These are phyloP conservation scores for Fusarium humuli DNA, from an alignment of 2,329 filamentous ascomycete species.

Conservation along the genomic window DNA sequence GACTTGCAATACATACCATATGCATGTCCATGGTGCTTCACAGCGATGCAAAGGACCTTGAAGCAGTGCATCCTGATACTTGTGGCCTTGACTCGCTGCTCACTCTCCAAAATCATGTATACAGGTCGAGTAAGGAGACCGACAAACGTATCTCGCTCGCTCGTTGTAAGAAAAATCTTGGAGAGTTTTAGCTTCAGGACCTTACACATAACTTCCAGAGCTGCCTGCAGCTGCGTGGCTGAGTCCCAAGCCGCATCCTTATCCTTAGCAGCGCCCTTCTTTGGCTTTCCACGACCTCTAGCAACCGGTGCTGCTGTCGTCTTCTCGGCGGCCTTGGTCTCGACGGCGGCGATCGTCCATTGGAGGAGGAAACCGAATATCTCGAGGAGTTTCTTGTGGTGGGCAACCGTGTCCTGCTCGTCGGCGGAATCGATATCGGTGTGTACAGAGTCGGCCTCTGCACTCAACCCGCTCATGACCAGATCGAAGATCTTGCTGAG, in stretches of 20 bases:
- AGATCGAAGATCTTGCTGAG: slow-evolving; percentile 95
- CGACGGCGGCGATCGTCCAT: slow-evolving; percentile 95
- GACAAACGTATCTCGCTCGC: slow-evolving; percentile 95
- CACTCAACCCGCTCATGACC: slow-evolving; percentile 84
- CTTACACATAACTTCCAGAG: slow-evolving; percentile 95
- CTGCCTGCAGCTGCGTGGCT: slow-evolving; percentile 84
- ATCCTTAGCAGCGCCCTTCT: slow-evolving; percentile 83
- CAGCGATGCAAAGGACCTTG: slow-evolving; percentile 94
- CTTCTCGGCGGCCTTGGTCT: slow-evolving; percentile 93
- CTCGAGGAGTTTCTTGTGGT: slow-evolving; percentile 92
- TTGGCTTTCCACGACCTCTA: slow-evolving; percentile 79
- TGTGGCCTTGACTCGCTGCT: slow-evolving; percentile 89
- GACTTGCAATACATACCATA: slow-evolving; percentile 72
- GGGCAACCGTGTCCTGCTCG: slow-evolving; percentile 85
- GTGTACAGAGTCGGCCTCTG: slow-evolving; percentile 87
- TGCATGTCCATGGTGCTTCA: slow-evolving; percentile 97
- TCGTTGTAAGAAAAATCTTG: slow-evolving; percentile 95
- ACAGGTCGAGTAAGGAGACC: slow-evolving; percentile 91
- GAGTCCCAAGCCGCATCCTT: slow-evolving; percentile 91
- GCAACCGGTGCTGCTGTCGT: slow-evolving; percentile 74
- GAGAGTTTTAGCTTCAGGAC: slow-evolving; percentile 91
- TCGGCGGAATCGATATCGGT: slow-evolving; percentile 86
- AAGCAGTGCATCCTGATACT: slow-evolving; percentile 96
- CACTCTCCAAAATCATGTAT: slow-evolving; percentile 93
- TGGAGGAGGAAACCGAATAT: slow-evolving; percentile 94